phyloP scores from a whole-genome alignment of 148 eudicot species.

The Camellia japonica region DNA sequence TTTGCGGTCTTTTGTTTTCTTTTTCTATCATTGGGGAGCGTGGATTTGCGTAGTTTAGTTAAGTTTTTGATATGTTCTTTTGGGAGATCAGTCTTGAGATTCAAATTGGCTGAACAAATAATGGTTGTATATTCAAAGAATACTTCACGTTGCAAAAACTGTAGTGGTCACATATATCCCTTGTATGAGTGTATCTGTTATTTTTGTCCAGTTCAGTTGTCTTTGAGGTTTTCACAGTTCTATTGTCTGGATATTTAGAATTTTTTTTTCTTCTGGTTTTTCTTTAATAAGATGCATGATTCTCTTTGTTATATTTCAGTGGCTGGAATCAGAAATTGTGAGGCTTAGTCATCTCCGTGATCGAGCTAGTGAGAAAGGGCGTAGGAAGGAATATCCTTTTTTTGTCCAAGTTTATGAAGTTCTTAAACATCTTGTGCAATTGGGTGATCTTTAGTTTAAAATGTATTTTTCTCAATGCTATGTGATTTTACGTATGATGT shows the following conservation, averaged over 20 bases:
- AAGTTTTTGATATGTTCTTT: background rate
- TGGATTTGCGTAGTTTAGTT: background rate
- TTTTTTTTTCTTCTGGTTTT: background rate
- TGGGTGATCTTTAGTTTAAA: background rate
- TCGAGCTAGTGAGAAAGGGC: slow-evolving; percentile 92
- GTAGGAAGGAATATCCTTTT: slow-evolving; percentile 95
- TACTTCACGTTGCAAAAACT: background rate
- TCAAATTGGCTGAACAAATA: background rate
- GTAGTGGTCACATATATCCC: background rate
- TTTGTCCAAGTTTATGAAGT: slow-evolving; percentile 2
- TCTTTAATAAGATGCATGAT: slow-evolving; percentile 15
- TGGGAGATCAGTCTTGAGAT: background rate
- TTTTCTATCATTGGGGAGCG: background rate
- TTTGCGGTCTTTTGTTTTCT: background rate
- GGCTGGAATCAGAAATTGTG: slow-evolving; percentile 77
- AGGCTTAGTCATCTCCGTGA: slow-evolving; percentile 96
- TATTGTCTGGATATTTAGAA: background rate
- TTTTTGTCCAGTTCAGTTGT: background rate
- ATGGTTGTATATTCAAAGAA: background rate
- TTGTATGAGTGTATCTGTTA: background rate
- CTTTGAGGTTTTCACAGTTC: background rate
- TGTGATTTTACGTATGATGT: background rate
- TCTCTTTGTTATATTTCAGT: slow-evolving; percentile 44
- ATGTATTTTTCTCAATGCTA: background rate
- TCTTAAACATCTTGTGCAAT: background rate